These are phyloP conservation scores for Hymenoscyphus scutula DNA, from an alignment of 2,329 filamentous ascomycete species.

Conservation along the genomic window DNA sequence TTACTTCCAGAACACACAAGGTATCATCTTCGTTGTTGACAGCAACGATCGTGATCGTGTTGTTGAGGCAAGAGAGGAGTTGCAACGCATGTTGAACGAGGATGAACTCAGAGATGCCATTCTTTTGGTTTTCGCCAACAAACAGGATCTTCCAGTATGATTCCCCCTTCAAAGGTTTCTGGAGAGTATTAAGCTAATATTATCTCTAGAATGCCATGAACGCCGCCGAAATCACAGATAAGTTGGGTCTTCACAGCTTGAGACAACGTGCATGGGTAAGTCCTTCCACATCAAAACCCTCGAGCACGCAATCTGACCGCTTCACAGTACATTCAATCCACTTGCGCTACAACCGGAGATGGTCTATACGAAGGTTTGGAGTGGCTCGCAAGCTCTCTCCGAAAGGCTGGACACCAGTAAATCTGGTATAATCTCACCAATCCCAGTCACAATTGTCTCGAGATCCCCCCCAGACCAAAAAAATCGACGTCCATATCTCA, in stretches of 20 bases:
- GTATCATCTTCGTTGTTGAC: conserved; percentile 98
- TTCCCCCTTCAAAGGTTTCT: conserved; percentile 38
- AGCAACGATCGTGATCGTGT: conserved; percentile 88
- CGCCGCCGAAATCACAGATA: conserved; percentile 75
- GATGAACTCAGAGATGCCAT: conserved; percentile 96
- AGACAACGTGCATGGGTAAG: conserved; percentile 82
- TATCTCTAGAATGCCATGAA: conserved; percentile 61
- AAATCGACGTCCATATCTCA: conserved; percentile 35
- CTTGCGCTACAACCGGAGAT: conserved; percentile 77
- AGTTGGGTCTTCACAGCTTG: conserved; percentile 71
- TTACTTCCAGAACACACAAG: conserved; percentile 83
- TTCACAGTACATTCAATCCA: conserved; percentile 41
- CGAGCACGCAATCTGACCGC: neutral
- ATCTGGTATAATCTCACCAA: conserved; percentile 28
- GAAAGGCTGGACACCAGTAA: conserved; percentile 69
- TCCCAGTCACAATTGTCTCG: conserved; percentile 29
- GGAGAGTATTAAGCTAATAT: conserved; percentile 12
- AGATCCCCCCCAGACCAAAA: conserved; percentile 27
- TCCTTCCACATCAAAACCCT: conserved; percentile 42
- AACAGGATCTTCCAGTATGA: conserved; percentile 88
- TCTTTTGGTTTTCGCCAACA: conserved; percentile 95
- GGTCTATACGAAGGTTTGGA: conserved; percentile 77
- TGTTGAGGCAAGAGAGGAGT: conserved; percentile 87
- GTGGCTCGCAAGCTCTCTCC: conserved; percentile 67
- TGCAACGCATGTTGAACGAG: conserved; percentile 97